These are phyloP conservation scores for Fragaria vesca DNA, from an alignment of 306 rosid species.

Conservation along the genomic window DNA sequence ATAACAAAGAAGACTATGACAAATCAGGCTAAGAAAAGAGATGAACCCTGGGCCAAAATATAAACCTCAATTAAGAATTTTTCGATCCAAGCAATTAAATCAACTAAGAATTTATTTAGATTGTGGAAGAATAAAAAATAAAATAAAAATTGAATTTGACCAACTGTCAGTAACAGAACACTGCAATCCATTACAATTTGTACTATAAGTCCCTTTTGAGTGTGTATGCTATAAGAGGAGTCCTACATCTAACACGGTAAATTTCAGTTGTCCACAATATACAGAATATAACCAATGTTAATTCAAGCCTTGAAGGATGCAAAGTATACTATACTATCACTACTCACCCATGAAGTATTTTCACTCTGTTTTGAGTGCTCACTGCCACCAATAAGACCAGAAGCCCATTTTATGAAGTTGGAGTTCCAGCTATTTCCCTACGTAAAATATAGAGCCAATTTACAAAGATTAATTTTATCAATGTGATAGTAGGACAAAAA, in stretches of 20 bases:
- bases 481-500: not conserved
- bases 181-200: not conserved
- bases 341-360: constrained; percentile 54
- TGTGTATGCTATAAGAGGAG: not conserved
- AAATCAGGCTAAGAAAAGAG: not conserved
- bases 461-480: not conserved
- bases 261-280: not conserved
- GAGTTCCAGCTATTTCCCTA: constrained; percentile 88
- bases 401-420: constrained; percentile 87
- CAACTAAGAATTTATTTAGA: not conserved
- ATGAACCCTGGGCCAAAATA: not conserved
- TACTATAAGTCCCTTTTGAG: not conserved
- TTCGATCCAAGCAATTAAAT: not conserved
- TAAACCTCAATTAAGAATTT: not conserved
- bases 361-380: constrained; percentile 58
- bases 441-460: constrained; percentile 21
- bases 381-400: constrained; percentile 72
- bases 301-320: constrained; percentile 4
- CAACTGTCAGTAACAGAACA: not conserved
- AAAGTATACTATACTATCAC: constrained; percentile 1
- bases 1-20: not conserved
- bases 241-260: not conserved
- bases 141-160: not conserved
- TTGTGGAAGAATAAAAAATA: not conserved
- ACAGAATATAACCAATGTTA: not conserved